phyloP scores from a whole-genome alignment of 106 monocot genomes.

The Dendrobium officinale region DNA sequence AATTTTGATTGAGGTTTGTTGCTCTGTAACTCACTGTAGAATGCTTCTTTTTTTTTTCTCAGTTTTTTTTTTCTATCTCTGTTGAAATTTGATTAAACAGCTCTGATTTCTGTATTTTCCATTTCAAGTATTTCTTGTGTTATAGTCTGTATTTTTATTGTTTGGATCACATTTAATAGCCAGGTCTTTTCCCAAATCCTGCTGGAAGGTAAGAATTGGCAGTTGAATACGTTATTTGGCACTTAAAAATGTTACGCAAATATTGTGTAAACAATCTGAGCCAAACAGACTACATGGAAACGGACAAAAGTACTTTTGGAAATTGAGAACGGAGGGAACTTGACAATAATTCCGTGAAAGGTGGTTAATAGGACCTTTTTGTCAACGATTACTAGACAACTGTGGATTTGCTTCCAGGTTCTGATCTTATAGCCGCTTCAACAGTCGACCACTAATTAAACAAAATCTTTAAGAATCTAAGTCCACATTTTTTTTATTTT shows the following conservation, averaged over 20 bases:
- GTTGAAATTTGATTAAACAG: neutral
- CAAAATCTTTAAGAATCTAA: neutral
- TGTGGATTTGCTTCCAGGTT: neutral
- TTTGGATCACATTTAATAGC: neutral
- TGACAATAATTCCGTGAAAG: too few species aligned
- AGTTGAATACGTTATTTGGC: too few species aligned
- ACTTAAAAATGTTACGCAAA: too few species aligned
- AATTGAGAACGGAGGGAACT: too few species aligned
- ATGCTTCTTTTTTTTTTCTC: neutral
- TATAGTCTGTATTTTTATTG: neutral
- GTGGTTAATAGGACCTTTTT: too few species aligned
- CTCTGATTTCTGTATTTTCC: neutral
- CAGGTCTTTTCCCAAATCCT: neutral
- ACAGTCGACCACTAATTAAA: neutral
- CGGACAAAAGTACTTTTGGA: too few species aligned
- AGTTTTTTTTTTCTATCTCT: neutral
- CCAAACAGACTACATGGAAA: too few species aligned
- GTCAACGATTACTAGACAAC: neutral
- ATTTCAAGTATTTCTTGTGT: neutral
- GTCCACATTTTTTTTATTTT: neutral
- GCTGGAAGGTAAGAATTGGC: neutral
- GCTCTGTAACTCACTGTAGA: neutral
- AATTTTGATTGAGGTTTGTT: conserved; percentile 81
- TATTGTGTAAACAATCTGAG: too few species aligned
- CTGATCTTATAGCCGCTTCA: neutral